Evolutionary conservation across 2,329 filamentous ascomycete species (phyloP).

Genomic region (Ophiostoma australiae): DNA sequence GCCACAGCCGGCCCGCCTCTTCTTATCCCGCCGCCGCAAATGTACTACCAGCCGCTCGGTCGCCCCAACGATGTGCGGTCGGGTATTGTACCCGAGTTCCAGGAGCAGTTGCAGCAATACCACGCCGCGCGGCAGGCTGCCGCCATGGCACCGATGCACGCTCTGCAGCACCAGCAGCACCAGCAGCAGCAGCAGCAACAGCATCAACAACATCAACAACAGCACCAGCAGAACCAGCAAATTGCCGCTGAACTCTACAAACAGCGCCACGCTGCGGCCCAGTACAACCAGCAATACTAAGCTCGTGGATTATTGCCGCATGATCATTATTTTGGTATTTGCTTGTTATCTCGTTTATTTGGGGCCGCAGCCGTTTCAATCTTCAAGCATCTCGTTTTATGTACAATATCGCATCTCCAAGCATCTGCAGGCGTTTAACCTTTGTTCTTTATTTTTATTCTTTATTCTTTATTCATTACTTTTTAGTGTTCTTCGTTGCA

Average conservation of each 20-base stretch:
- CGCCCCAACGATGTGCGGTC: constrained; percentile 63
- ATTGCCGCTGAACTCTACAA: too few relatives aligned
- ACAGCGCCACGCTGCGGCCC: too few relatives aligned
- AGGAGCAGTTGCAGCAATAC: constrained; percentile 18
- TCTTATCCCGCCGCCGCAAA: constrained; percentile 58
- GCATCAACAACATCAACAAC: not conserved
- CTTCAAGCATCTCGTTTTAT: not conserved
- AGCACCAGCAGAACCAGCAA: not conserved
- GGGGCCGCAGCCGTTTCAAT: not conserved
- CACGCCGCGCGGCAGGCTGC: constrained; percentile 15
- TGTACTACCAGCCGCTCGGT: constrained; percentile 77
- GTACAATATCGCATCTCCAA: constrained; percentile 2
- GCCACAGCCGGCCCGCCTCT: constrained; percentile 36
- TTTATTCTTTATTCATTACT: too few relatives aligned
- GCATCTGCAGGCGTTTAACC: not conserved
- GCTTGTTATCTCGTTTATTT: not conserved
- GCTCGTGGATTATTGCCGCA: not conserved
- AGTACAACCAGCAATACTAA: not conserved
- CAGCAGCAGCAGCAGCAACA: constrained; percentile 18
- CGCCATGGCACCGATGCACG: constrained; percentile 16
- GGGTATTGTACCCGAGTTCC: constrained; percentile 64
- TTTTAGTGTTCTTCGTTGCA: too few relatives aligned
- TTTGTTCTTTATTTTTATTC: not conserved
- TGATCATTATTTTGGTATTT: not conserved
- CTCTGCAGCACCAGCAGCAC: constrained; percentile 23